Evolutionary conservation across 805 yeast genomes (phyloP).

Genomic region (Starmerella cellae): DNA sequence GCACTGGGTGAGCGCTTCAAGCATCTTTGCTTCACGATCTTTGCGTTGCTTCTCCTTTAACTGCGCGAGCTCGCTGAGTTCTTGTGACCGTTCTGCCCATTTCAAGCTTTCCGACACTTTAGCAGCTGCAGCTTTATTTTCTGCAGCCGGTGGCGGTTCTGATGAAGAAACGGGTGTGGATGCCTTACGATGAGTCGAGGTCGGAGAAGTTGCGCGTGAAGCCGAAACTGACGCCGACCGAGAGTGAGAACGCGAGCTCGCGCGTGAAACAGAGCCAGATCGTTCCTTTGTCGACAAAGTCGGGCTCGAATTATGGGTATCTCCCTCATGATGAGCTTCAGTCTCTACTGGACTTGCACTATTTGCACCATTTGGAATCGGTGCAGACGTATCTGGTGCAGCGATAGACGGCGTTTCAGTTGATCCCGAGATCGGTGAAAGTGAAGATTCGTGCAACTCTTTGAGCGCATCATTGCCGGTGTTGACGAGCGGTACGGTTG

Average conservation of each 20-base stretch:
- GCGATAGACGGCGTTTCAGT: not conserved
- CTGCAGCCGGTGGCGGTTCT: not conserved
- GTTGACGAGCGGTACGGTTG: not conserved
- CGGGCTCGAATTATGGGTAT: not conserved
- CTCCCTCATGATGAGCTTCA: not conserved
- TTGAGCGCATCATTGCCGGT: no score
- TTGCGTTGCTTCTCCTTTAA: conserved; percentile 25
- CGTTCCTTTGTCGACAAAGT: not conserved
- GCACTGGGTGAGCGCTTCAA: conserved; percentile 25
- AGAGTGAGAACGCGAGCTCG: not conserved
- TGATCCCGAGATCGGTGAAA: no score
- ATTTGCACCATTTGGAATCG: not conserved
- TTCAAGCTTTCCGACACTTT: no score
- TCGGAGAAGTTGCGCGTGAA: not conserved
- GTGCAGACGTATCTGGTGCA: not conserved
- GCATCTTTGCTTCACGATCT: conserved; percentile 26
- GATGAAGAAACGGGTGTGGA: no score
- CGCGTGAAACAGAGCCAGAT: not conserved
- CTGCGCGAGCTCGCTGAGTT: conserved; percentile 16
- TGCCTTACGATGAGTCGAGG: not conserved
- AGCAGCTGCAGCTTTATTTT: not conserved
- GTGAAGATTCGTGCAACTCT: no score
- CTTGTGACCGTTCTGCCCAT: conserved; percentile 15
- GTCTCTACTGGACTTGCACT: no score
- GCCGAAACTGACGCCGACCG: not conserved